A percentile compares a stretch with the other conserved stretches of the same genome.
These are phyloP conservation scores for Aphanomyces stellatus DNA, from an alignment of 352 stramenopile genomes.

Conservation along the genomic window DNA sequence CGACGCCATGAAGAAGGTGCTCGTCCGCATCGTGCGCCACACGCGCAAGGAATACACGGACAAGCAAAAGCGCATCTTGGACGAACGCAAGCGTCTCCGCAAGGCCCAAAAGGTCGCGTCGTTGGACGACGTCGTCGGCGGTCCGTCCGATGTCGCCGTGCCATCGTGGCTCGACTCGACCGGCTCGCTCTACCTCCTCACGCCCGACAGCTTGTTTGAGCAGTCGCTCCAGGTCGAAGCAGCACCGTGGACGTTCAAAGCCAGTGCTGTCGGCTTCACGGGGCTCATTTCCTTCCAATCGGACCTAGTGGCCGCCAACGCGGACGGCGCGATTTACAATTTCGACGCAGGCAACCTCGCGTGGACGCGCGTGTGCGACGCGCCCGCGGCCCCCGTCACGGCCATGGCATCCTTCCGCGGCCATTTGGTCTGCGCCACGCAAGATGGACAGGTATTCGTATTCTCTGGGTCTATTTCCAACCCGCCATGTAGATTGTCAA, in stretches of 20 bases:
- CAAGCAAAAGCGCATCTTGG: conserved; percentile 73
- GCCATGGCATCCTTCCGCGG: conserved; percentile 61
- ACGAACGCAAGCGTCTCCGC: conserved; percentile 40
- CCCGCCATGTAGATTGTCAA: conserved; percentile 8
- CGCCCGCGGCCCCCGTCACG: conserved; percentile 32
- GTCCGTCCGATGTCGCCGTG: conserved; percentile 28
- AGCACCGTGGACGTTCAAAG: conserved; percentile 33
- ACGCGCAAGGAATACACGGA: conserved; percentile 79
- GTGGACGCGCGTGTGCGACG: conserved; percentile 48
- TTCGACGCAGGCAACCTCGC: conserved; percentile 31
- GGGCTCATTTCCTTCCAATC: conserved; percentile 71
- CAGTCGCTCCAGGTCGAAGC: conserved; percentile 19
- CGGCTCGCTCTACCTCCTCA: conserved; percentile 62
- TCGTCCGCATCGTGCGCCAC: conserved; percentile 78
- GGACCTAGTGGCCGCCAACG: conserved; percentile 50
- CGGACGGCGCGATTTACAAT: conserved; percentile 43
- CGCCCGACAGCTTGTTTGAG: conserved; percentile 44
- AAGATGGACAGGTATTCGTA: conserved; percentile 28
- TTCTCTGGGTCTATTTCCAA: not conserved
- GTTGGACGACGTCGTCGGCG: conserved; percentile 4
- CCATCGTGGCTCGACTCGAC: conserved; percentile 69
- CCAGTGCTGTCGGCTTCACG: conserved; percentile 33
- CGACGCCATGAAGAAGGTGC: conserved; percentile 83
- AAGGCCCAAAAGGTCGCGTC: conserved; percentile 43
- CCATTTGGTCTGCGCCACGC: conserved; percentile 51